Percentiles rank a stretch among this genome's conserved stretches.
phyloP scores from a whole-genome alignment of 2,329 filamentous ascomycete genomes.

The Venturia carpophila region DNA sequence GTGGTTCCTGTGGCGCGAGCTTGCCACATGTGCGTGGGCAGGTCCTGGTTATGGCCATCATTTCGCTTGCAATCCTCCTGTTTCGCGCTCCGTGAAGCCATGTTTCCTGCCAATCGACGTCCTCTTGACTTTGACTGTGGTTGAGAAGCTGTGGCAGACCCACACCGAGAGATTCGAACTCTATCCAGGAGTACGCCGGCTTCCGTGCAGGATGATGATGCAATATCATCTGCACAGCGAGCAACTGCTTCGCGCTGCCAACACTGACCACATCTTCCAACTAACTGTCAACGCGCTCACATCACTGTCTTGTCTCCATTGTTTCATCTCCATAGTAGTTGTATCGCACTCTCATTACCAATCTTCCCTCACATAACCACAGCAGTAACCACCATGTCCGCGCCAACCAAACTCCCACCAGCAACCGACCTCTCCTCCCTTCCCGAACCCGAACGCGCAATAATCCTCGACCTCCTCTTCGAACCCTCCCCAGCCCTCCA shows the following conservation, averaged over 20 bases:
- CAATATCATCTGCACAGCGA: slow-evolving; percentile 4
- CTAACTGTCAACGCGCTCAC: not conserved
- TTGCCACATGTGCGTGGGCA: not conserved
- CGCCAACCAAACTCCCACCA: slow-evolving; percentile 43
- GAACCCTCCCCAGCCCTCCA: slow-evolving; percentile 73
- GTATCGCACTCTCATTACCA: not conserved
- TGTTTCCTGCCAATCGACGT: not conserved
- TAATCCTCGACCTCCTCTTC: slow-evolving; percentile 70
- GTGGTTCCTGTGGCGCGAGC: not conserved
- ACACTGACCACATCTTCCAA: not conserved
- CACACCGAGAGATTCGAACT: not conserved
- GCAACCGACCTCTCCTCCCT: slow-evolving; percentile 50
- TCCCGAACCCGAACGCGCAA: slow-evolving; percentile 46
- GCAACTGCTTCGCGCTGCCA: not conserved
- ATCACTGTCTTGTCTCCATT: not conserved
- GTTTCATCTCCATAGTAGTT: not conserved
- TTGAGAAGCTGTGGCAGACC: not conserved
- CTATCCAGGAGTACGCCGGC: not conserved
- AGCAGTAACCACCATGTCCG: slow-evolving; percentile 13
- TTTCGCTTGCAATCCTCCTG: not conserved
- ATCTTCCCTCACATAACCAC: not conserved
- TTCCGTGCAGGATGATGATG: slow-evolving; percentile 1
- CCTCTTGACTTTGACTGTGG: not conserved
- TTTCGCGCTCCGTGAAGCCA: not conserved
- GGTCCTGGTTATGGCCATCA: not conserved